These are phyloP conservation scores for Saccharomyces jurei DNA, from an alignment of 805 yeast species.

Conservation along the genomic window DNA sequence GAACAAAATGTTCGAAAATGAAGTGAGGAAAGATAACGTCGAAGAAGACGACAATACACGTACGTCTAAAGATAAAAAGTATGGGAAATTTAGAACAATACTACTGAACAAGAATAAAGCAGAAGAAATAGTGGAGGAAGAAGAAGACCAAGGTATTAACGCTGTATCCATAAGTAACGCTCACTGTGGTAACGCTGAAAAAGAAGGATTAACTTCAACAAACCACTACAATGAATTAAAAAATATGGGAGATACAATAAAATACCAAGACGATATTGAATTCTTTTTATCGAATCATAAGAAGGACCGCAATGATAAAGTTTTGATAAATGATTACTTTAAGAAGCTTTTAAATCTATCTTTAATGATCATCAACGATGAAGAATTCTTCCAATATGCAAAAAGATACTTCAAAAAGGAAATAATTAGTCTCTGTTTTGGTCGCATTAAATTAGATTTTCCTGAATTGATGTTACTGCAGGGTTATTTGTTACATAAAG, in stretches of 20 bases:
- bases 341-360: conserved; percentile 17
- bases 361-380: conserved; percentile 12
- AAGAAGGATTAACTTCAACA: conserved; percentile 5
- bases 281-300: conserved; percentile 23
- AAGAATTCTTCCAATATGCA: conserved; percentile 12
- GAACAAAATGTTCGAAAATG: neutral
- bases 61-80: conserved; percentile 4
- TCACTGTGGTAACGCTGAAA: neutral
- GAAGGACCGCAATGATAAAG: neutral
- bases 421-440: conserved; percentile 19
- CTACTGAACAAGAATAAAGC: conserved; percentile 11
- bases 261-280: conserved; percentile 32
- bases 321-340: conserved; percentile 7
- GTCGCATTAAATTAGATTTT: neutral
- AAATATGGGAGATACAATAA: conserved; percentile 30
- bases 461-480: conserved; percentile 11
- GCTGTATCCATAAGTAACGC: conserved; percentile 3
- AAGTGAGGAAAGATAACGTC: neutral
- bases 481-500: conserved; percentile 7
- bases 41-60: neutral
- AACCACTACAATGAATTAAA: conserved; percentile 23
- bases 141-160: conserved; percentile 5
- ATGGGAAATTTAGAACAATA: conserved; percentile 20
- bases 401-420: conserved; percentile 13
- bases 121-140: conserved; percentile 7